phyloP scores from a whole-genome alignment of 2,329 filamentous ascomycete species.

The Grosmannia huntii region DNA sequence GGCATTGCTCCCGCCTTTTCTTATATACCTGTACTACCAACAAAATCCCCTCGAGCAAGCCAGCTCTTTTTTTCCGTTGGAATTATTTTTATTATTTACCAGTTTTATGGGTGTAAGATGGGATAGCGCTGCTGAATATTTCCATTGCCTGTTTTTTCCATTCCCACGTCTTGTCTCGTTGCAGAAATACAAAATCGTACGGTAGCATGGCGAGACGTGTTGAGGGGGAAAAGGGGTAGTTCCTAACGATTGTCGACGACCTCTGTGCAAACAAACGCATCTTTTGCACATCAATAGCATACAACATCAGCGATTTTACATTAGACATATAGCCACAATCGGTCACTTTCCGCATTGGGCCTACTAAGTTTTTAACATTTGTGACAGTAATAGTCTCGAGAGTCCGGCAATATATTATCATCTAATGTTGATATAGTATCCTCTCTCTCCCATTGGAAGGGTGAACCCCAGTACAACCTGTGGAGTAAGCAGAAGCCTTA shows the following conservation, averaged over 20 bases:
- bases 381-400: too few species aligned
- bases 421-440: too few species aligned
- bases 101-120: not conserved
- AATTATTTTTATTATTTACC: slow-evolving; percentile 1
- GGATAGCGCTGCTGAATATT: not conserved
- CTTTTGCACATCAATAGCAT: not conserved
- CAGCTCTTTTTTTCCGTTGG: not conserved
- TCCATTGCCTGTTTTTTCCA: not conserved
- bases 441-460: too few species aligned
- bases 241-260: not conserved
- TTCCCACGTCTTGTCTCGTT: not conserved
- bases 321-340: too few species aligned
- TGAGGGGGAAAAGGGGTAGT: not conserved
- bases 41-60: not conserved
- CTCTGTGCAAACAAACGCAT: not conserved
- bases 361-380: too few species aligned
- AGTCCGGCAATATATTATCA: too few species aligned
- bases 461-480: too few species aligned
- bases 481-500: too few species aligned
- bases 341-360: too few species aligned
- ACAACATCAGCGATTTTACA: not conserved
- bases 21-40: not conserved
- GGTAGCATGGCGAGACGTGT: not conserved
- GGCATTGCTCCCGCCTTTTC: not conserved
- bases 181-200: not conserved